A percentile compares a stretch with the other conserved stretches of the same genome.
phyloP scores from a whole-genome alignment of 768 basidiomycete species.

The Podaxis sp. region DNA sequence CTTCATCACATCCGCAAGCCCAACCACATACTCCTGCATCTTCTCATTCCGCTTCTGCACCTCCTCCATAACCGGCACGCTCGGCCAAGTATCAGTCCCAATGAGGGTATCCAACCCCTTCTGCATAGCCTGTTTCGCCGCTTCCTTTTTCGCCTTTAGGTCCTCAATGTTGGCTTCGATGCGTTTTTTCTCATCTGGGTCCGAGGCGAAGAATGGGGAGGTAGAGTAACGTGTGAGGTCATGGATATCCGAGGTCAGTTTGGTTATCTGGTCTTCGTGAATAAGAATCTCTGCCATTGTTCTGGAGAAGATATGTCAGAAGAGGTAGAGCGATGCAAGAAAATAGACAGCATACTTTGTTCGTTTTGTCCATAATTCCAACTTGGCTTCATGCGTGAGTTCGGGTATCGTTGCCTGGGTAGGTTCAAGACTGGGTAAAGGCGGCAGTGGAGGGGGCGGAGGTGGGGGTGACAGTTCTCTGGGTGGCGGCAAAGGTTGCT shows the following conservation, averaged over 20 bases:
- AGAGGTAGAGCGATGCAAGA: not conserved
- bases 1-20: conserved; percentile 15
- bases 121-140: not conserved
- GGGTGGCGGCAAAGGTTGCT: not conserved
- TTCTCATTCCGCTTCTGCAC: conserved; percentile 14
- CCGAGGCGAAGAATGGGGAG: not conserved
- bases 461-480: not conserved
- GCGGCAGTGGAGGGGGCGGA: conserved; percentile 2
- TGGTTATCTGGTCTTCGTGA: not conserved
- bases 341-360: conserved; percentile 15
- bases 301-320: not conserved
- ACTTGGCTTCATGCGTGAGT: conserved; percentile 12
- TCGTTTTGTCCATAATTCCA: conserved; percentile 18
- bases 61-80: conserved; percentile 14
- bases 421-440: conserved; percentile 12
- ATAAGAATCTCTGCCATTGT: conserved; percentile 9
- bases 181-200: conserved; percentile 5
- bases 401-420: not conserved
- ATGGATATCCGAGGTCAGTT: conserved; percentile 5
- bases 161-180: not conserved
- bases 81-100: conserved; percentile 13
- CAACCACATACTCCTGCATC: conserved; percentile 10
- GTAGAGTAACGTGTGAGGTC: conserved; percentile 6
- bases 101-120: not conserved
- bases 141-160: not conserved